Conservation (phyloP, 148 eudicot species). For the Heliosperma pusillum region DNA sequence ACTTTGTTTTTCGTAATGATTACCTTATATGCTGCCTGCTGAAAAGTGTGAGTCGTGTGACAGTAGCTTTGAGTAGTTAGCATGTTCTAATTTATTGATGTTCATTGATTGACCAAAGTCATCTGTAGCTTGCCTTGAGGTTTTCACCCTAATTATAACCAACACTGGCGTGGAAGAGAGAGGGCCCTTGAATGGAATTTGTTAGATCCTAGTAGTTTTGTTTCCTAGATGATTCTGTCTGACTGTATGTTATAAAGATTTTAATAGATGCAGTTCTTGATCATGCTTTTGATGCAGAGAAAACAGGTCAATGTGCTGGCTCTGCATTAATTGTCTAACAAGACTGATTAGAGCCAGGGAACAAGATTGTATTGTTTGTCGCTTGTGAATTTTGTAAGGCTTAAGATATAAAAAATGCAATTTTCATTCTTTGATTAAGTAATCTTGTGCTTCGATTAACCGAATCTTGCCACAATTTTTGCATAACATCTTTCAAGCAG, state of each 20-base stretch:
- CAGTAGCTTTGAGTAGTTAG: not conserved
- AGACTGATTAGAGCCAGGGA: conserved; percentile 65
- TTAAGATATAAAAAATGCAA: conserved; percentile 18
- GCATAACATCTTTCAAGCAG: conserved; percentile 34
- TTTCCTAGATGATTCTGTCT: conserved; percentile 12
- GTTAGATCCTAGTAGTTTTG: conserved; percentile 13
- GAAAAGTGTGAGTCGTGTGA: not conserved
- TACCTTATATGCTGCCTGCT: not conserved
- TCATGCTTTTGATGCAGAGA: conserved; percentile 93
- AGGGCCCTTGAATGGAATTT: conserved; percentile 2
- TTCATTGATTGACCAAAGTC: not conserved
- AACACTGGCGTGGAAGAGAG: conserved; percentile 17
- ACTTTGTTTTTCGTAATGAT: not conserved
- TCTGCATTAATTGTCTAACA: conserved; percentile 65
- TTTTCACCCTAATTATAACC: conserved; percentile 3
- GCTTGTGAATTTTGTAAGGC: conserved; percentile 53
- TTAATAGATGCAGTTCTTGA: conserved; percentile 49
- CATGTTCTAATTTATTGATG: not conserved
- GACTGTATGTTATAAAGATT: conserved; percentile 1
- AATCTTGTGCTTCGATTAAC: conserved; percentile 32
- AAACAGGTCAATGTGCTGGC: conserved; percentile 73
- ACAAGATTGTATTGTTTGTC: conserved; percentile 40
- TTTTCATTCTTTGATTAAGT: conserved; percentile 17
- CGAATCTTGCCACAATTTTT: conserved; percentile 25
- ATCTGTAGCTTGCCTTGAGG: not conserved